Evolutionary conservation across 2,329 filamentous ascomycete species (phyloP).

Genomic region (Fusarium ambrosium): DNA sequence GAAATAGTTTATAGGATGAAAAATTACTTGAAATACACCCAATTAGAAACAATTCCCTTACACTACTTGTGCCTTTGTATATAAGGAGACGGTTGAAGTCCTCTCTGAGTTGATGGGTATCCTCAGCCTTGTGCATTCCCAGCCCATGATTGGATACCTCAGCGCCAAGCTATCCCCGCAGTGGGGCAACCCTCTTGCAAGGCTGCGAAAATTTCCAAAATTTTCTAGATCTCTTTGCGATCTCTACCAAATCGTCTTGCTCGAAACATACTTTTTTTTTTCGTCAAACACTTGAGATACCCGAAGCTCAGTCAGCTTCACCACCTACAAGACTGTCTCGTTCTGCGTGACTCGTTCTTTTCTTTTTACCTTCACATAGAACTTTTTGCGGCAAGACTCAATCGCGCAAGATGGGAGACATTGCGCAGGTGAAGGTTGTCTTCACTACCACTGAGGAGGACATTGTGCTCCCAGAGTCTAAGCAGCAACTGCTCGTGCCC

Average conservation of each 20-base stretch:
- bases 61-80: no score
- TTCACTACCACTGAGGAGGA: slow-evolving; percentile 75
- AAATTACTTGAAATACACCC: not conserved
- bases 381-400: not conserved
- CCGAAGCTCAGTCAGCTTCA: slow-evolving; percentile 24
- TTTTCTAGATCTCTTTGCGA: slow-evolving; percentile 42
- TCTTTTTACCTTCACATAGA: not conserved
- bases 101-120: not conserved
- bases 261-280: slow-evolving; percentile 8
- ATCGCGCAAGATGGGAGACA: slow-evolving; percentile 53
- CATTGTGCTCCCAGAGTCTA: slow-evolving; percentile 73
- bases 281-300: slow-evolving; percentile 32
- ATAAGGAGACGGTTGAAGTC: not conserved
- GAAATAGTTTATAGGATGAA: not conserved
- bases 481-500: slow-evolving; percentile 73
- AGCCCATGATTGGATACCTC: slow-evolving; percentile 11
- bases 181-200: slow-evolving; percentile 40
- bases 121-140: slow-evolving; percentile 38
- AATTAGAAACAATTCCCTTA: not conserved
- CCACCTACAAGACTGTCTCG: no score
- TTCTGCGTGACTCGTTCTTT: not conserved
- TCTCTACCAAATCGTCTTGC: slow-evolving; percentile 31
- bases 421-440: slow-evolving; percentile 74
- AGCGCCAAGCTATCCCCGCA: slow-evolving; percentile 30
- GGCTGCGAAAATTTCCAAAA: slow-evolving; percentile 46